Base-by-base conservation (phyloP, 1,284 basidiomycete species). In the Gomphus bonarii region DNA sequence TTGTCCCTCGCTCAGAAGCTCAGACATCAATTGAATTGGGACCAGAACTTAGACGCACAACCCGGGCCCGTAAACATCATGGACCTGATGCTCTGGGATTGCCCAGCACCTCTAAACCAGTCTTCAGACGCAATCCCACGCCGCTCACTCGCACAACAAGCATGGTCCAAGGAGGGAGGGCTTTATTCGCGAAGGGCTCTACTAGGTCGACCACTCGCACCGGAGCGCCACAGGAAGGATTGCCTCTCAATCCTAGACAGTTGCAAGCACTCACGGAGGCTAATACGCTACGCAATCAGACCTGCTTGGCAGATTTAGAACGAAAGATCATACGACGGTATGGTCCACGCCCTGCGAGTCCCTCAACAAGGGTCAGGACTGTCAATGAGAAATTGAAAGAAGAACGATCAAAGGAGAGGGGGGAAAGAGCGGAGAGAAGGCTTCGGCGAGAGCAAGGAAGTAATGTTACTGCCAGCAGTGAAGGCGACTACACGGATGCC, bases 311-410 rank as follows among this genome's bases (percentile, higher is more conserved):
- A 3, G 49, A 73, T 58, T 67, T 87, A 36, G 77, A 83, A 66
- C 84, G 74, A 48, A 78, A 85, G 66, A 77, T 92, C 22, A 71
- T 94, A 31, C 76, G 82, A 48, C 84, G 79, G 64, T 75, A 81
- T 36, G 89, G 89, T 25, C 70, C 73, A 20, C 71, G 91, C 56
- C 91, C 91, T 11, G 87, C 86, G 58, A 91, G 86, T 66, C 90
- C 89, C 1, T 79, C 75, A 18, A 81, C 85, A 50, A 91, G 87
- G 68, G 79, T 87, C 44, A 79, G 79, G 63, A 90, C 85, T 3
- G 75, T 81, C 30, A 70, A 78, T 16, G 88, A 93, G 67, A 79
- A 82, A 60, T 78, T 86, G 62, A 80, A 83, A 61, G 85, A 88
- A 49, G 83, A 85, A 62, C 82, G 79, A 65, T 78, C 75, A 36